Base-by-base conservation (phyloP, 2,329 filamentous ascomycete genomes). In the Sporothrix euskadiensis region DNA sequence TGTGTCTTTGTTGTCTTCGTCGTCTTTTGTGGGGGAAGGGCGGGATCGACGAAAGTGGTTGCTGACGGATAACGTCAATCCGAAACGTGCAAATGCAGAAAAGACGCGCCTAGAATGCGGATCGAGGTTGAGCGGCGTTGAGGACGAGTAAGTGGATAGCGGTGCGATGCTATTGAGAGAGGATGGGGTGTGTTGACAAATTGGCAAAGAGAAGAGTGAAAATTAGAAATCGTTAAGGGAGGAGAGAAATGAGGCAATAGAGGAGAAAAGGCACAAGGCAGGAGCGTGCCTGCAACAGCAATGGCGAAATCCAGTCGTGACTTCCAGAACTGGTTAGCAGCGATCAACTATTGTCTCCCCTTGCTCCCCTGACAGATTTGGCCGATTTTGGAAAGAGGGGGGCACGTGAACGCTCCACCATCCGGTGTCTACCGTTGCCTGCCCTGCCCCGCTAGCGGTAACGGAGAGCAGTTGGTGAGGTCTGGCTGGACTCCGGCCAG, bases 271-370 rank as follows among this genome's bases (percentile, higher is more conserved):
- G 22, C 19, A 19, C 19, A 44, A 32, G 49, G 52, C 39, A 59
- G 16, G 68, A 26, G 4, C 47, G 26, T 7, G 12, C 14, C 26
- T 68, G 65, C 65, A 68, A 26, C 44, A 7, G 12, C 32, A 39
- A 57, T 70, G 66, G 66, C 68, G 66, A 70, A 70, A 70, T 57
- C 52, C 68, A 70, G 54, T 54, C 47, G 59, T 56, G 54, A 71
- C 41, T 57, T 56, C 68, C 52, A 44, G 8, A 71, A 59, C 14
- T 22, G 69, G 69, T 47, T 59, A 59, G 54, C 35, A 4, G 39
- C 52, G 22, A 70, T 57, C 68, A 56, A n/a, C 35, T 1, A 30
- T 30, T 30, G 61, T 16, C n/a, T 61, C 57, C 56, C 57, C 44
- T 49, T 49, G 26, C 8, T 32, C 47, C 65, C 66, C 39, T 71